Evolutionary conservation across 2,329 filamentous ascomycete species (phyloP), one percentile per base, ranked within the genome.

Genomic region (Monilinia aucupariae): DNA sequence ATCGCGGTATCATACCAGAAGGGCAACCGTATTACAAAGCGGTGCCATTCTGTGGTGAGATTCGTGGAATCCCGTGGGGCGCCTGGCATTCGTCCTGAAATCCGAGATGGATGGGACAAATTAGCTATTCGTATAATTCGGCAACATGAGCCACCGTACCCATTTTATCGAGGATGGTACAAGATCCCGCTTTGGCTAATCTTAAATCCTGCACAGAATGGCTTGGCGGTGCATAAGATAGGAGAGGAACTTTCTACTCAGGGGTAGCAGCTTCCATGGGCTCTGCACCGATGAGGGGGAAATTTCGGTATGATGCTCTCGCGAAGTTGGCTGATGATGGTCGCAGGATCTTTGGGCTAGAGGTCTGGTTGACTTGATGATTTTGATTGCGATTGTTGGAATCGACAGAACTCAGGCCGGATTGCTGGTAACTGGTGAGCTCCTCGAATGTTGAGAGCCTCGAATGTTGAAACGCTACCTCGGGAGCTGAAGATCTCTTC

Each of bases 221-320:
- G 20, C 54, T 56, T 45, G 54, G 54, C 41, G 20, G 54, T 37
- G 30, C 54, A 58, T 10, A 48, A 58, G 41, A 47, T 58, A 58
- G 54, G 54, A 30, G n/a, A 20, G n/a, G 27, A 47, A 25, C 22
- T 43, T 54, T 47, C 54, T 58, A 58, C 41, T 58, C 54, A 58
- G 54, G 54, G 41, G 54, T 58, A 58, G 27, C 34, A 41, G 13
- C 54, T 45, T 32, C 41, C 22, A 37, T 12, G 17, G n/a, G 25
- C 39, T 20, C 45, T n/a, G 32, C 20, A n/a, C 41, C 41, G 41
- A n/a, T 10, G 54, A 47, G n/a, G 30, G 41, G 6, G 22, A 45
- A 34, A 56, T 47, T 30, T 56, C 41, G 54, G 49, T 22, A 52
- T 15, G 17, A 51, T 51, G 27, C 48, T n/a, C 30, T 50, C 30